Conservation (phyloP, 257 asterid species). For the Cordia subcordata region DNA sequence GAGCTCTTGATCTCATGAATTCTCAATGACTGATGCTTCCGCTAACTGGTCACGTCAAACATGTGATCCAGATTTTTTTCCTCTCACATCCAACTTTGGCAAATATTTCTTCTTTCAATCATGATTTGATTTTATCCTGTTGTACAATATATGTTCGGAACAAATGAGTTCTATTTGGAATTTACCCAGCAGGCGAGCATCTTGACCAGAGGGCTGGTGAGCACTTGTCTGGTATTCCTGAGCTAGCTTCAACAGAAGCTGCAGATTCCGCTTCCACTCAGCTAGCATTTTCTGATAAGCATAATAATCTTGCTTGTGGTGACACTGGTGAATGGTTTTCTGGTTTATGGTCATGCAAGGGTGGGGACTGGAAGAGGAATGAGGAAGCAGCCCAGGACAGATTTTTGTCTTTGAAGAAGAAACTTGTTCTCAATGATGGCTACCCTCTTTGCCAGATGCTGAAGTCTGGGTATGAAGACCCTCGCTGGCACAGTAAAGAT, state of each 20-base stretch:
- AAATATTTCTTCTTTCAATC: background rate
- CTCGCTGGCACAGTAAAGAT: slow-evolving; percentile 77
- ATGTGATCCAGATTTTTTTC: background rate
- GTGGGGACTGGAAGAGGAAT: slow-evolving; percentile 93
- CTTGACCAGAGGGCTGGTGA: slow-evolving; percentile 30
- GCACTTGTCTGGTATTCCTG: slow-evolving; percentile 25
- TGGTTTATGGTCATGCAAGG: slow-evolving; percentile 84
- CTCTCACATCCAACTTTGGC: background rate
- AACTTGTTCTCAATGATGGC: slow-evolving; percentile 79
- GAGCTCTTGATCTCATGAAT: too few species aligned
- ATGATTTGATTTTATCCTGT: slow-evolving; percentile 2
- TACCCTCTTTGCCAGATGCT: slow-evolving; percentile 91
- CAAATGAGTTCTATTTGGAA: slow-evolving; percentile 43
- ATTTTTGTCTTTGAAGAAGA: slow-evolving; percentile 62
- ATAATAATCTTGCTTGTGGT: slow-evolving; percentile 28
- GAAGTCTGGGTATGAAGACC: slow-evolving; percentile 81
- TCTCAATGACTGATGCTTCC: too few species aligned
- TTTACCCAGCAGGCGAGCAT: slow-evolving; percentile 34
- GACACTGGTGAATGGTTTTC: slow-evolving; percentile 49
- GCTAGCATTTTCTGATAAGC: slow-evolving; percentile 39
- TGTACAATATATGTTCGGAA: slow-evolving; percentile 9
- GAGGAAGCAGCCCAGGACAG: slow-evolving; percentile 74
- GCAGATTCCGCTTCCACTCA: slow-evolving; percentile 38
- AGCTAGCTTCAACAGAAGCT: slow-evolving; percentile 28
- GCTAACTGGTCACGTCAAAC: background rate